Percentiles rank a stretch among this genome's conserved stretches.
These are phyloP conservation scores for carrot (Daucus carota) DNA, from an alignment of 129 eudicot genomes.

Conservation along the genomic window DNA sequence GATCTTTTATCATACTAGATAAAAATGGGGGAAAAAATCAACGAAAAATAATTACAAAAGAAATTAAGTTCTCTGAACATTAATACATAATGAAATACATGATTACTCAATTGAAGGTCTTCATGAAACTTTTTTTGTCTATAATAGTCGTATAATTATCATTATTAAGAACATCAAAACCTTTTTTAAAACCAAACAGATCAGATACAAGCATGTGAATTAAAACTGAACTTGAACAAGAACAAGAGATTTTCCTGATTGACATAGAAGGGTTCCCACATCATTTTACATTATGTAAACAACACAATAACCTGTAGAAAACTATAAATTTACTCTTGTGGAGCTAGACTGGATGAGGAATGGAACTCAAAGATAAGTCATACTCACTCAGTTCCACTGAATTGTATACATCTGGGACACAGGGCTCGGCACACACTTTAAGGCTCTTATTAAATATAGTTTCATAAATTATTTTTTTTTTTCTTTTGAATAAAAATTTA, in stretches of 20 bases:
- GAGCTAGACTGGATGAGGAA: neutral
- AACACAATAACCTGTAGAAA: neutral
- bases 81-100: neutral
- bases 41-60: neutral
- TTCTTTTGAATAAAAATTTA: too few species aligned
- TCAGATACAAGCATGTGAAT: neutral
- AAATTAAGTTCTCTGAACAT: neutral
- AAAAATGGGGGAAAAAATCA: neutral
- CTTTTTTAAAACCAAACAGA: neutral
- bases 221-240: neutral
- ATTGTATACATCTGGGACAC: too few species aligned
- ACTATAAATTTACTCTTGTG: neutral
- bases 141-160: neutral
- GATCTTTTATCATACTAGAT: conserved; percentile 3
- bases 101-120: neutral
- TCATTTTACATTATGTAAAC: neutral
- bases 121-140: neutral
- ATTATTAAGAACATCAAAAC: too few species aligned
- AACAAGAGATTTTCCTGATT: neutral
- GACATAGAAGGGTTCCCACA: neutral
- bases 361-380: neutral
- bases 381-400: too few species aligned
- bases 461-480: too few species aligned
- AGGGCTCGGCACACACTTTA: too few species aligned
- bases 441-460: too few species aligned